A percentile compares a stretch with the other conserved stretches of the same genome.
Evolutionary conservation across 1,284 basidiomycete species (phyloP).

Genomic region (Cutaneotrichosporon mucoides): DNA sequence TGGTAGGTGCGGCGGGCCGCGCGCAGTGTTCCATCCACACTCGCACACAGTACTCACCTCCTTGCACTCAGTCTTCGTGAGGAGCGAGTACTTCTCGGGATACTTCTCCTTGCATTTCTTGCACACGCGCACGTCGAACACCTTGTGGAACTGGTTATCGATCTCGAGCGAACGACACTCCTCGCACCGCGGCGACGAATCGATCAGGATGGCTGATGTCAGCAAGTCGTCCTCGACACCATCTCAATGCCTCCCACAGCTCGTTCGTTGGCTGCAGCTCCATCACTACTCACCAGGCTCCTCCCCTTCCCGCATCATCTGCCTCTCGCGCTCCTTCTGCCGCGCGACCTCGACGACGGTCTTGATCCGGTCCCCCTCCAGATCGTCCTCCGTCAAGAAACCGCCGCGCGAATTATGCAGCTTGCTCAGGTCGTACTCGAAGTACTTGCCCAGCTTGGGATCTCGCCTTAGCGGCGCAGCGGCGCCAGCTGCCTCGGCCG

Average conservation of each 20-base stretch:
- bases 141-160: slow-evolving; percentile 69
- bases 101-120: slow-evolving; percentile 80
- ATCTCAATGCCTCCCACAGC: not conserved
- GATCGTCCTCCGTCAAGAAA: slow-evolving; percentile 61
- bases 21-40: not conserved
- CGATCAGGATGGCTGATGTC: slow-evolving; percentile 51
- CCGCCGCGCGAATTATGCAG: slow-evolving; percentile 91
- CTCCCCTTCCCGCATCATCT: slow-evolving; percentile 70
- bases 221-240: not conserved
- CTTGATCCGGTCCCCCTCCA: slow-evolving; percentile 53
- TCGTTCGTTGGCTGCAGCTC: too few species aligned
- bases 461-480: slow-evolving; percentile 39
- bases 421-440: slow-evolving; percentile 94
- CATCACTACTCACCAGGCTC: slow-evolving; percentile 59
- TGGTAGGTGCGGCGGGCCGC: too few species aligned
- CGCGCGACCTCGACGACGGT: slow-evolving; percentile 67
- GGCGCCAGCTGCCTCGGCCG: slow-evolving; percentile 51
- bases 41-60: slow-evolving; percentile 50
- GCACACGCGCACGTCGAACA: slow-evolving; percentile 81
- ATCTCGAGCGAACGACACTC: slow-evolving; percentile 81
- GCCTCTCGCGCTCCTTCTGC: slow-evolving; percentile 62
- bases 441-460: slow-evolving; percentile 61
- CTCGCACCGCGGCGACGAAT: slow-evolving; percentile 71
- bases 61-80: slow-evolving; percentile 99
- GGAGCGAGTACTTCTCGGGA: slow-evolving; percentile 85